Evolutionary conservation across 495 filamentous ascomycete genomes (phyloP), one percentile per base, ranked within the genome.

Genomic region (Monascus purpureus): DNA sequence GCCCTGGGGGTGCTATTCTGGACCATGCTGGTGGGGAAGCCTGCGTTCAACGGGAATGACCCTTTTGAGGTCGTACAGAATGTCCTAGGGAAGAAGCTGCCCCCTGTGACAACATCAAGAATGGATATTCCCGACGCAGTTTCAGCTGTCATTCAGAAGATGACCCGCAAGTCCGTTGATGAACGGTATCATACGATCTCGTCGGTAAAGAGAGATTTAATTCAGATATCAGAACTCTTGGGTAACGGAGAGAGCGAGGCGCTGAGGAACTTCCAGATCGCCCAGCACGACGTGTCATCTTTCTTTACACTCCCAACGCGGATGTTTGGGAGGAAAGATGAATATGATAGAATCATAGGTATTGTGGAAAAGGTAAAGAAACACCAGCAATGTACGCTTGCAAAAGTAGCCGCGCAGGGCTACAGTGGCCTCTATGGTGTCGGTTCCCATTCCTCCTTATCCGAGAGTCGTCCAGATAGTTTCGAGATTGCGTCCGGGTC

Each of bases 31-130:
- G 78, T 78, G 11, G 81, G 82, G 15, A 73, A 77, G 42, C 63
- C 77, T 3, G 75, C 81, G 0, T 94, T 87, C 40, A 74, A 74
- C 18, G 86, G 83, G 6, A 65, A 66, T 24, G 77, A 77, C 3
- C 80, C 84, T 1, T 70, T 93, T 37, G 84, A 93, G 45, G 77
- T 93, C 18, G 80, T 94, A 28, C 85, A 93, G 44, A 83, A 74
- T 42, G 83, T 94, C 2, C 64, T 94, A 0, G 73, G 71, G 25
- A 73, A 75, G 29, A 74, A 80, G 44, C 68, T 93, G 38, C 75
- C 80, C 1, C 73, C 70, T 20, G 72, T 88, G 8, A 80, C 81
- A 1, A 65, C 65, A 22, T 73, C 82, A 33, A 68, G 86, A 17
- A 65, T 80, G 44, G 84, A 93, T 41, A 55, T 92, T 2, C 86